These are phyloP conservation scores for Ettlia oleoabundans DNA, from an alignment of 139 green algal species.

Conservation along the genomic window DNA sequence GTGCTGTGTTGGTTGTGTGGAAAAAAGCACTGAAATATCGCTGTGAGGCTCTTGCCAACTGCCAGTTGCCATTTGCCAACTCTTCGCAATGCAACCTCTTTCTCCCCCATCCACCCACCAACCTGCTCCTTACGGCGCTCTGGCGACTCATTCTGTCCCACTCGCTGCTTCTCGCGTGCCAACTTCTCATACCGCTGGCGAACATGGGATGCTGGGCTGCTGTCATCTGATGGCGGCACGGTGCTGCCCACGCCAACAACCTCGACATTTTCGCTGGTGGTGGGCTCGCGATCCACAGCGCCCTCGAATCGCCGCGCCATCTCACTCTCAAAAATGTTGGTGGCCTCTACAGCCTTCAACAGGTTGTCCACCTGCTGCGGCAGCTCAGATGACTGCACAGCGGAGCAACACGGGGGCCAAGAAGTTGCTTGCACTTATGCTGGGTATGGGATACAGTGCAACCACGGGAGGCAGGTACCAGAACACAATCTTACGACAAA, in stretches of 20 bases:
- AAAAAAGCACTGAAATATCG: no score
- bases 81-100: no score
- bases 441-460: background rate
- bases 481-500: no score
- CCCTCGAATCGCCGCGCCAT: slow-evolving; percentile 84
- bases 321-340: slow-evolving; percentile 96
- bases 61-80: no score
- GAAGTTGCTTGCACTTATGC: background rate
- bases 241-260: slow-evolving; percentile 13
- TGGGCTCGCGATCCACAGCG: background rate
- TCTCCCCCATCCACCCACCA: no score
- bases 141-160: slow-evolving; percentile 17
- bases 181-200: slow-evolving; percentile 48
- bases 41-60: no score
- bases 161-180: slow-evolving; percentile 44
- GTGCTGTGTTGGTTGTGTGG: background rate
- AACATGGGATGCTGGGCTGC: slow-evolving; percentile 22
- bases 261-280: slow-evolving; percentile 35
- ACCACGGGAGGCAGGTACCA: no score
- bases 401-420: background rate
- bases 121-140: slow-evolving; percentile 28
- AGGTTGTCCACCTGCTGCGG: slow-evolving; percentile 77
- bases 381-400: slow-evolving; percentile 49
- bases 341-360: slow-evolving; percentile 90
- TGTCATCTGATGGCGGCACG: slow-evolving; percentile 30